Percentiles rank a stretch among this genome's conserved stretches.
phyloP scores from a whole-genome alignment of 2,329 filamentous ascomycete species.

The Xylariaceae sp. region DNA sequence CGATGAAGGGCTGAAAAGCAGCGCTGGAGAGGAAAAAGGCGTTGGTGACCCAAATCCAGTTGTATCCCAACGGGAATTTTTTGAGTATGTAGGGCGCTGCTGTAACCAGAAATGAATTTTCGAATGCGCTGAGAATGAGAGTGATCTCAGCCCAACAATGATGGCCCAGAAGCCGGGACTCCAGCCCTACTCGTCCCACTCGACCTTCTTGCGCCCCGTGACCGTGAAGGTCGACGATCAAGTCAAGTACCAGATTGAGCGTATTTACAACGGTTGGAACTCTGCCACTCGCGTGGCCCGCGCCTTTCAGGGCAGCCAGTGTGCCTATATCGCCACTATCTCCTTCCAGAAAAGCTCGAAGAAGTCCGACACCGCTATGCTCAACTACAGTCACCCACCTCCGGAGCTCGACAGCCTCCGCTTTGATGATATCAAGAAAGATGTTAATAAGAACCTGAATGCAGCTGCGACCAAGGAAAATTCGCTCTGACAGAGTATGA shows the following conservation, averaged over 20 bases:
- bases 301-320: not conserved
- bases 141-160: slow-evolving; percentile 18
- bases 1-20: slow-evolving; percentile 28
- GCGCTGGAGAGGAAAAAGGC: slow-evolving; percentile 7
- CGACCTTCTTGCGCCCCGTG: not conserved
- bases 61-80: slow-evolving; percentile 4
- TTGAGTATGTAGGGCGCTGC: slow-evolving; percentile 5
- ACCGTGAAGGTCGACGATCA: not conserved
- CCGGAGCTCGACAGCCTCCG: not conserved
- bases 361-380: not conserved
- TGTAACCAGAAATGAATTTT: slow-evolving; percentile 6
- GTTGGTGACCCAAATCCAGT: slow-evolving; percentile 13
- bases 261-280: not conserved
- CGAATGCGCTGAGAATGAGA: slow-evolving; percentile 9
- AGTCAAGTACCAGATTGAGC: not conserved
- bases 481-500: not conserved
- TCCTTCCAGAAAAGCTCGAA: not conserved
- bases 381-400: not conserved
- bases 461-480: not conserved
- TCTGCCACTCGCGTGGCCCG: not conserved
- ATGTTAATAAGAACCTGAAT: not conserved
- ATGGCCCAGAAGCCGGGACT: slow-evolving; percentile 17
- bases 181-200: slow-evolving; percentile 1
- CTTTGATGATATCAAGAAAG: not conserved
- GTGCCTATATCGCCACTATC: not conserved